Evolutionary conservation across 352 stramenopile genomes (phyloP), one percentile per base, ranked within the genome.

Genomic region (Phytophthora tentaculata): DNA sequence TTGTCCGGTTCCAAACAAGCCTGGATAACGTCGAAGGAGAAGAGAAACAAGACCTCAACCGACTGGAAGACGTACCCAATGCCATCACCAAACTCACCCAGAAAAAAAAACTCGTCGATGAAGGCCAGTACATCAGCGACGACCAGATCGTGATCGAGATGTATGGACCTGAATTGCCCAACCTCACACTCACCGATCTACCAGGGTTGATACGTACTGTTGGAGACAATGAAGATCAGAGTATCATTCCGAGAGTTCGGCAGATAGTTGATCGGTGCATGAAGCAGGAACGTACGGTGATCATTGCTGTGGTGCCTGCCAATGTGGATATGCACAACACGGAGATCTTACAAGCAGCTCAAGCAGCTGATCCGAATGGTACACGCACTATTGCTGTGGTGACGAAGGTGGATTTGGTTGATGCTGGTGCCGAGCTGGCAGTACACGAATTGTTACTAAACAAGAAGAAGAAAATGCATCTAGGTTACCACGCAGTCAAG

Each of bases 391-490:
- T 97, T 61, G 86, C 86, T 2, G 89, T 97, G 3, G 76, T 97
- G 43, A 97, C 91, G 8, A 97, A 97, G 71, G 75, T 92, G 45
- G 91, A 97, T 77, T 74, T 96, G 43, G 91, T 97, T 49, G 88
- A 97, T 80, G 65, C 67, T 62, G 91, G 89, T 8, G 89, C 74
- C 17, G 87, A 97, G 69, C 24, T 54, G 19, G 63, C 77, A 37
- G 83, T 97, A 0, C 72, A 88, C 39, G 77, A 96, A 8, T 74
- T 97, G 22, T 58, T 97, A 44, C 50, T 88, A 10, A 94, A 93
- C 65, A 75, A 78, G 35, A 94, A 89, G 67, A 91, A 91, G 52
- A 32, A 55, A 69, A 3, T 89, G 57, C 56, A 69, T 28, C 63
- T 93, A 10, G 85, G 86, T 7, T 96, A 96, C 64, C 90, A 97